Percentiles rank a stretch among this genome's conserved stretches.
These are phyloP conservation scores for Annulohypoxylon bovei DNA, from an alignment of 495 filamentous ascomycete species.

Conservation along the genomic window DNA sequence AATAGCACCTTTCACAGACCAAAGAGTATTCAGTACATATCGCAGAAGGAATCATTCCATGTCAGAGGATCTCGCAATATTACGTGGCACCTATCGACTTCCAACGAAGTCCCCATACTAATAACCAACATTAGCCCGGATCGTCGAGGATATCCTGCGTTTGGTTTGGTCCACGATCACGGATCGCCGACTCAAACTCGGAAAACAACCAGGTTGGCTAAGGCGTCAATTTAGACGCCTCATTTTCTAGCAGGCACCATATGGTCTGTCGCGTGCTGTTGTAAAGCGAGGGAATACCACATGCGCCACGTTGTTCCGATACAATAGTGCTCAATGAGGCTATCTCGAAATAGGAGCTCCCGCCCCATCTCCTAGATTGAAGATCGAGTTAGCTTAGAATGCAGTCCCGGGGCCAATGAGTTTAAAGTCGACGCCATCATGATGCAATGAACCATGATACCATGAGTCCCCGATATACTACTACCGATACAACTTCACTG, in stretches of 20 bases:
- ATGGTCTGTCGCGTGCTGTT: not conserved
- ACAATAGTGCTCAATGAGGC: too few species aligned
- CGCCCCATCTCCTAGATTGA: too few species aligned
- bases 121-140: not conserved
- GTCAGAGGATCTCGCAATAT: constrained; percentile 7
- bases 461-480: too few species aligned
- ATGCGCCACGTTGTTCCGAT: too few species aligned
- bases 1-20: not conserved
- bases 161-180: not conserved
- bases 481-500: too few species aligned
- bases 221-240: not conserved
- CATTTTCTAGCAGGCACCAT: too few species aligned
- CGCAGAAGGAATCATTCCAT: not conserved
- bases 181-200: not conserved
- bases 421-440: too few species aligned
- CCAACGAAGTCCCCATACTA: not conserved
- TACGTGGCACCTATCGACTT: not conserved
- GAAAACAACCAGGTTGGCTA: not conserved
- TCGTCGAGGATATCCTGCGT: not conserved
- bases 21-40: not conserved
- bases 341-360: too few species aligned
- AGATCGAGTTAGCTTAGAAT: too few species aligned
- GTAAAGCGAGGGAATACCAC: not conserved
- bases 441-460: too few species aligned
- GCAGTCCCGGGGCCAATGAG: too few species aligned